phyloP scores from a whole-genome alignment of 345 rosid species.

The Eucalyptus leucophloia region DNA sequence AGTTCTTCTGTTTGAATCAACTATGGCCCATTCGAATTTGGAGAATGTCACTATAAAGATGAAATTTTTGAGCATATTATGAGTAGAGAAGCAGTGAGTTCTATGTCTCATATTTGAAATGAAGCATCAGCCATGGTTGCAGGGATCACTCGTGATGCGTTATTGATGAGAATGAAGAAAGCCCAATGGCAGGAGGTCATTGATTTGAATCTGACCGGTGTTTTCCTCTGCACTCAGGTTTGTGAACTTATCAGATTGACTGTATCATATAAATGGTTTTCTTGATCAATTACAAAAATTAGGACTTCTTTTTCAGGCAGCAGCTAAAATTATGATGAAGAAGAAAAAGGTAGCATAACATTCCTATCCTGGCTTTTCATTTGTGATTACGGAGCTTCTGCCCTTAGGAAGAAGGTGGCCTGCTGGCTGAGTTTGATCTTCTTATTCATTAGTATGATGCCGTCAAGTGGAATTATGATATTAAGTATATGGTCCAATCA shows the following conservation, averaged over 20 bases:
- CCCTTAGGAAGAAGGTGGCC: background rate
- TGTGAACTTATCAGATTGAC: background rate
- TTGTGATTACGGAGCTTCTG: background rate
- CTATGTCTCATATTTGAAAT: background rate
- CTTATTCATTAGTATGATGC: background rate
- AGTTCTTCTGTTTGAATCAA: background rate
- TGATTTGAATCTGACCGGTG: constrained; percentile 91
- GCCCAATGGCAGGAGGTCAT: constrained; percentile 94
- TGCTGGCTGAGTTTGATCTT: background rate
- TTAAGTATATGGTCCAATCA: background rate
- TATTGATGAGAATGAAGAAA: constrained; percentile 89
- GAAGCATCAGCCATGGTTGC: constrained; percentile 1
- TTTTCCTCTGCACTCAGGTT: constrained; percentile 94
- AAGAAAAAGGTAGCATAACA: constrained; percentile 50
- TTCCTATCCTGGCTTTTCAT: background rate
- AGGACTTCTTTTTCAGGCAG: constrained; percentile 53
- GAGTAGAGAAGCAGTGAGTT: background rate
- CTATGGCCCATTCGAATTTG: background rate
- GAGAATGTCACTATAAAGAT: background rate
- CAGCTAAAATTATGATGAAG: constrained; percentile 92
- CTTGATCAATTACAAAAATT: constrained; percentile 1
- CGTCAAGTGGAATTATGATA: background rate
- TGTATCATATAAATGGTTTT: background rate
- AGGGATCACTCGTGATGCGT: constrained; percentile 85
- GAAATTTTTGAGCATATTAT: background rate